phyloP scores from a whole-genome alignment of 805 yeast genomes.

The Candida incommunis region DNA sequence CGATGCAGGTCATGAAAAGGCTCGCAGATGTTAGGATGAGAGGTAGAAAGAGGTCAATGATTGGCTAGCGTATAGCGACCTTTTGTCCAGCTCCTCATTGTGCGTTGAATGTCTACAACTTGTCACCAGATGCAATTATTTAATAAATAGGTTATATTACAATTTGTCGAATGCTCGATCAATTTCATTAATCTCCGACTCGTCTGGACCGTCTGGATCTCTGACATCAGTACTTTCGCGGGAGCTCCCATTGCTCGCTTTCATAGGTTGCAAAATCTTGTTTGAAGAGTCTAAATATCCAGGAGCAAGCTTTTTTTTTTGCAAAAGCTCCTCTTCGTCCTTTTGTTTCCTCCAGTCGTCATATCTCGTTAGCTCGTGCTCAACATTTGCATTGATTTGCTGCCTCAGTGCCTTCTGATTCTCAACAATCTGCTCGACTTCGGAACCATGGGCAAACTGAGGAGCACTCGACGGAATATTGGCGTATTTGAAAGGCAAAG shows the following conservation, averaged over 20 bases:
- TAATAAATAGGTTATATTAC: background rate
- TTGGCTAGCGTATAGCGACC: constrained; percentile 41
- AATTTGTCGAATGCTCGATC: background rate
- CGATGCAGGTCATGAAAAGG: constrained; percentile 41
- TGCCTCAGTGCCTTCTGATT: constrained; percentile 21
- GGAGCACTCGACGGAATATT: constrained; percentile 22
- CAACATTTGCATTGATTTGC: constrained; percentile 14
- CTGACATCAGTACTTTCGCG: no score
- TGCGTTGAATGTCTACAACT: no score
- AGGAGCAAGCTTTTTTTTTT: constrained; percentile 24
- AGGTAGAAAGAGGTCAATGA: constrained; percentile 91
- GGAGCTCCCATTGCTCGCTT: no score
- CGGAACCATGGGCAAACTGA: constrained; percentile 13
- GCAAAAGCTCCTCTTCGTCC: constrained; percentile 12
- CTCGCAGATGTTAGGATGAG: constrained; percentile 77
- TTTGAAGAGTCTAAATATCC: constrained; percentile 24
- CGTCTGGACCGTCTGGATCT: no score
- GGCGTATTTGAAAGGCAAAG: constrained; percentile 35
- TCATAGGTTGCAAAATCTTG: constrained; percentile 14
- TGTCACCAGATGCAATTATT: no score
- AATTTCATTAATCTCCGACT: background rate
- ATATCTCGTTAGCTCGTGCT: constrained; percentile 14
- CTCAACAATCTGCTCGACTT: constrained; percentile 18
- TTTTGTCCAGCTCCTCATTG: no score
- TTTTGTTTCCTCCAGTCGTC: constrained; percentile 20